Evolutionary conservation across 2,329 filamentous ascomycete species (phyloP).

Genomic region (Colletotrichum somersetense): DNA sequence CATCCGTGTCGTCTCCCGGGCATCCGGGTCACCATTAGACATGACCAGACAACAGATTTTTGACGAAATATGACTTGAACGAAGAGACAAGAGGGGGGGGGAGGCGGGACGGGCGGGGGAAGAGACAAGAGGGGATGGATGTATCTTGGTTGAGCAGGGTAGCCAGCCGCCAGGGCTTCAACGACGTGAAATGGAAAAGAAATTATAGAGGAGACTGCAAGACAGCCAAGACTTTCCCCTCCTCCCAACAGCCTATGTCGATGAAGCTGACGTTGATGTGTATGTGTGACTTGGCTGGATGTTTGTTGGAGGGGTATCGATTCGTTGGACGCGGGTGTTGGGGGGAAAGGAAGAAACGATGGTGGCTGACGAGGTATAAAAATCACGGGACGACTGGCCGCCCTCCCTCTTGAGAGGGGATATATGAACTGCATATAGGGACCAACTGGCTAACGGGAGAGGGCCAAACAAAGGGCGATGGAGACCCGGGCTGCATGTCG

Average conservation of each 20-base stretch:
- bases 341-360: neutral
- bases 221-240: neutral
- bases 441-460: neutral
- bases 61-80: constrained; percentile 19
- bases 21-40: constrained; percentile 21
- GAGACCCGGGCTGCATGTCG: neutral
- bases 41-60: constrained; percentile 18
- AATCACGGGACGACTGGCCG: neutral
- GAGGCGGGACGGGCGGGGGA: neutral
- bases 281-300: neutral
- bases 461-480: neutral
- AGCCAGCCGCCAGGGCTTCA: neutral
- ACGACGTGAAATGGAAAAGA: neutral
- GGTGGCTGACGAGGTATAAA: neutral
- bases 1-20: constrained; percentile 12
- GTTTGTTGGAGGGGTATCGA: neutral
- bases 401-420: neutral
- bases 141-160: neutral
- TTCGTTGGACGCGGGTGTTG: neutral
- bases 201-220: constrained; percentile 10
- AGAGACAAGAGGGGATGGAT: neutral
- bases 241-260: neutral
- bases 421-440: neutral
- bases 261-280: constrained; percentile 4
- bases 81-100: constrained; percentile 8